phyloP scores from a whole-genome alignment of 108 stramenopile species.

The Poteriospumella lacustris region DNA sequence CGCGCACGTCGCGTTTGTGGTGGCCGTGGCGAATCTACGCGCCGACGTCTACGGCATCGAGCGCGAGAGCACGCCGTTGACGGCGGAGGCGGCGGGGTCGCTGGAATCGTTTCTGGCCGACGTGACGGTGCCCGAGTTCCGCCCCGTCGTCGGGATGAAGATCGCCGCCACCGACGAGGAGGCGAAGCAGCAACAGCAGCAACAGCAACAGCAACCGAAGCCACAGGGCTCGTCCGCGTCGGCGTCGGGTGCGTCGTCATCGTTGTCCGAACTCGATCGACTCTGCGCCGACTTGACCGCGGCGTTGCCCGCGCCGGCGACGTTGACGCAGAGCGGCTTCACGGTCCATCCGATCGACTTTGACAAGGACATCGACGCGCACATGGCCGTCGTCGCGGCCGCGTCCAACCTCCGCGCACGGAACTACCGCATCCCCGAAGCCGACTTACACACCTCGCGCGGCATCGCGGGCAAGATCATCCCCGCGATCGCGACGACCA shows the following conservation, averaged over 20 bases:
- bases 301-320: slow-evolving; percentile 66
- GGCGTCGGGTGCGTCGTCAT: slow-evolving; percentile 40
- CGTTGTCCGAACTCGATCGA: slow-evolving; percentile 59
- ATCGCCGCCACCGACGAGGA: slow-evolving; percentile 86
- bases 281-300: slow-evolving; percentile 60
- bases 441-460: slow-evolving; percentile 89
- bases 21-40: slow-evolving; percentile 84
- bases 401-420: slow-evolving; percentile 89
- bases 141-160: slow-evolving; percentile 84
- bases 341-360: slow-evolving; percentile 82
- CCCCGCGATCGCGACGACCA: slow-evolving; percentile 97
- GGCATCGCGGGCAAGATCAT: slow-evolving; percentile 98
- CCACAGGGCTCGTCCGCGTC: slow-evolving; percentile 1
- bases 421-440: slow-evolving; percentile 92
- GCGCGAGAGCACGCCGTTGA: too few relatives aligned
- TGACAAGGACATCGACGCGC: slow-evolving; percentile 94
- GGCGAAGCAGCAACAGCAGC: slow-evolving; percentile 65
- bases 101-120: slow-evolving; percentile 58
- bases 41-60: slow-evolving; percentile 62
- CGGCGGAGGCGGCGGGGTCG: too few relatives aligned
- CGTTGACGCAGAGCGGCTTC: slow-evolving; percentile 72
- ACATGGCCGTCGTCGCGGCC: slow-evolving; percentile 93
- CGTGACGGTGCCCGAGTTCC: slow-evolving; percentile 87
- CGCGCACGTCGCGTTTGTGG: slow-evolving; percentile 85
- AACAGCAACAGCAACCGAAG: slow-evolving; percentile 48